Evolutionary conservation across 2,329 filamentous ascomycete genomes (phyloP).

Genomic region (Hypoxylon sp.): DNA sequence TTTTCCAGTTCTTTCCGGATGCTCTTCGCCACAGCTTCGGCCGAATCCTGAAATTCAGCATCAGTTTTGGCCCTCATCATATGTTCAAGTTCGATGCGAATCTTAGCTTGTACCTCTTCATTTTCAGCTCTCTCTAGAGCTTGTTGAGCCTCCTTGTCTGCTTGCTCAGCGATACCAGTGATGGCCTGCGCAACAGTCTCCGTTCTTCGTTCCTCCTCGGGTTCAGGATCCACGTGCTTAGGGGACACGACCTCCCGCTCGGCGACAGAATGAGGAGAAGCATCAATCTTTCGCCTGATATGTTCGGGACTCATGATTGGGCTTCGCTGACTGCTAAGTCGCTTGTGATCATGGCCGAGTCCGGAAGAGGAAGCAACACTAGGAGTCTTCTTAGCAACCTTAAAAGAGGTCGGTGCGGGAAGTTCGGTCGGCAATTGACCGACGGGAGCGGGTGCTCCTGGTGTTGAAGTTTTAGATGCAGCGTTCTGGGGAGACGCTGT

Average conservation of each 20-base stretch:
- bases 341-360: conserved; percentile 60
- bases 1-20: conserved; percentile 70
- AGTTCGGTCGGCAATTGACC: conserved; percentile 51
- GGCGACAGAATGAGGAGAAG: conserved; percentile 51
- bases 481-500: conserved; percentile 60
- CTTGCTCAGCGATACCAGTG: conserved; percentile 72
- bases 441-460: conserved; percentile 48
- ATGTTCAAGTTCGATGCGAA: conserved; percentile 64
- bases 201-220: conserved; percentile 57
- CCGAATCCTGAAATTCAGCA: conserved; percentile 68
- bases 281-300: conserved; percentile 52
- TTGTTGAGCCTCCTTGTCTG: conserved; percentile 72
- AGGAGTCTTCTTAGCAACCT: conserved; percentile 67
- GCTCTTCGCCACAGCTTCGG: conserved; percentile 62
- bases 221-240: conserved; percentile 13
- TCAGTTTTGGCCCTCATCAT: conserved; percentile 67
- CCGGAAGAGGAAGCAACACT: conserved; percentile 58
- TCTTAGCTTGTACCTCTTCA: conserved; percentile 64
- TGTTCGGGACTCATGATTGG: conserved; percentile 63
- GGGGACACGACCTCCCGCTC: conserved; percentile 39
- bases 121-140: conserved; percentile 72
- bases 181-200: conserved; percentile 82
- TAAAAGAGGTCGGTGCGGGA: conserved; percentile 58
- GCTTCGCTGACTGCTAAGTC: conserved; percentile 60
- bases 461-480: conserved; percentile 59